These are phyloP conservation scores for Exophiala dermatitidis DNA, from an alignment of 2,329 filamentous ascomycete species.

Conservation along the genomic window DNA sequence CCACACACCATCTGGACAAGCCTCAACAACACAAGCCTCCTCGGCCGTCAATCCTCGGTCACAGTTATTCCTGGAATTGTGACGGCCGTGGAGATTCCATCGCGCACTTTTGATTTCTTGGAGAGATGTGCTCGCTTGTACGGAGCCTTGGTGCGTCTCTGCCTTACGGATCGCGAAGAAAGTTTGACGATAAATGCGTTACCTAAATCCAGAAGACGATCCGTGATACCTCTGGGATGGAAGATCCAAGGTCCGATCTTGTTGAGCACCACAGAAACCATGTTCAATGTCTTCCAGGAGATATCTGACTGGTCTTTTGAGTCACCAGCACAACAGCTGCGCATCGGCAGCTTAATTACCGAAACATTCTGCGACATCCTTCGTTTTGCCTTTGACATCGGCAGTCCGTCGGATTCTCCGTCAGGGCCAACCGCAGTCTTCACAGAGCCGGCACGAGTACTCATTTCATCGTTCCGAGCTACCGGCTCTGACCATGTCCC, in stretches of 20 bases:
- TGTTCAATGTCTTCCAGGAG: constrained; percentile 79
- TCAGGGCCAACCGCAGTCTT: constrained; percentile 57
- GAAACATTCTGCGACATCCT: constrained; percentile 65
- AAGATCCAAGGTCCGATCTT: constrained; percentile 49
- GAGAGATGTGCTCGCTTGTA: constrained; percentile 67
- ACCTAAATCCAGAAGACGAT: neutral
- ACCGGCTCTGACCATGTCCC: constrained; percentile 62
- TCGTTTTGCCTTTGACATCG: constrained; percentile 65
- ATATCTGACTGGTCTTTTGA: constrained; percentile 79
- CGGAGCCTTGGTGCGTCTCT: constrained; percentile 66
- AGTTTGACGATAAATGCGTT: neutral
- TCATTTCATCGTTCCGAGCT: constrained; percentile 70
- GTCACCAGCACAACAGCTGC: constrained; percentile 58
- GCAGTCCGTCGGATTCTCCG: constrained; percentile 47
- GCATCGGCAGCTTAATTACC: constrained; percentile 62
- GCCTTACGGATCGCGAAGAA: constrained; percentile 42
- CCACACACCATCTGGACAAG: constrained; percentile 88
- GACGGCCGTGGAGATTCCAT: constrained; percentile 71
- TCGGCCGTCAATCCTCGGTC: constrained; percentile 68
- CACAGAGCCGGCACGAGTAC: constrained; percentile 63
- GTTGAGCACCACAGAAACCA: constrained; percentile 63
- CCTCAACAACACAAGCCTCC: constrained; percentile 69
- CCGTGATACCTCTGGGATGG: constrained; percentile 33
- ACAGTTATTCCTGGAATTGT: constrained; percentile 72
- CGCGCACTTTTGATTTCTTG: constrained; percentile 70